phyloP scores from a whole-genome alignment of 176 grass and related monocot species.

The Themeda triandra region DNA sequence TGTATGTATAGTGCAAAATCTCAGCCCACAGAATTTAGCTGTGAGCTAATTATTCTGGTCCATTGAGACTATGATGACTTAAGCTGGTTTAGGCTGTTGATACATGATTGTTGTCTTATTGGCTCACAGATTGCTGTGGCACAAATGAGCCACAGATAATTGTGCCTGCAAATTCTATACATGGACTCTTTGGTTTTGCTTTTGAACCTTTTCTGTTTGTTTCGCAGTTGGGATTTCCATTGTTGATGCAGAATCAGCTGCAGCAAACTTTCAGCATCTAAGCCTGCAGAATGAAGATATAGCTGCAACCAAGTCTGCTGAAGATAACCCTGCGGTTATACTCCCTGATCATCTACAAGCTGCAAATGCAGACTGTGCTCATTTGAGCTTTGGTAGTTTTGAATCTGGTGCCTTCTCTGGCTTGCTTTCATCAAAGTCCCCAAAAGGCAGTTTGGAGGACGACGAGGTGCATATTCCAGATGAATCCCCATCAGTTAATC shows the following conservation, averaged over 20 bases:
- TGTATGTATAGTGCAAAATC: not conserved
- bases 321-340: slow-evolving; percentile 88
- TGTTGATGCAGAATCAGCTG: slow-evolving; percentile 51
- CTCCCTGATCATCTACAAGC: slow-evolving; percentile 87
- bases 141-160: not conserved
- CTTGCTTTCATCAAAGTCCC: slow-evolving; percentile 64
- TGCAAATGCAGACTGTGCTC: slow-evolving; percentile 71
- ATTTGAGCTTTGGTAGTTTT: slow-evolving; percentile 98
- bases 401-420: slow-evolving; percentile 94
- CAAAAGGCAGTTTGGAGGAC: slow-evolving; percentile 44
- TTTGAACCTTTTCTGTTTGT: not conserved
- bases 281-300: slow-evolving; percentile 67
- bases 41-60: slow-evolving; percentile 5
- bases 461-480: slow-evolving; percentile 46
- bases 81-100: not conserved
- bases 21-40: not conserved
- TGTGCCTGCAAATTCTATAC: not conserved
- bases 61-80: not conserved
- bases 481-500: slow-evolving; percentile 53
- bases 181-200: not conserved
- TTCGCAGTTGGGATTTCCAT: slow-evolving; percentile 42
- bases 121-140: not conserved
- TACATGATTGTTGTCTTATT: not conserved
- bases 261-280: slow-evolving; percentile 64
- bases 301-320: slow-evolving; percentile 41